Conservation (phyloP, 805 yeast genomes). For the Saturnispora kantuleensis region DNA sequence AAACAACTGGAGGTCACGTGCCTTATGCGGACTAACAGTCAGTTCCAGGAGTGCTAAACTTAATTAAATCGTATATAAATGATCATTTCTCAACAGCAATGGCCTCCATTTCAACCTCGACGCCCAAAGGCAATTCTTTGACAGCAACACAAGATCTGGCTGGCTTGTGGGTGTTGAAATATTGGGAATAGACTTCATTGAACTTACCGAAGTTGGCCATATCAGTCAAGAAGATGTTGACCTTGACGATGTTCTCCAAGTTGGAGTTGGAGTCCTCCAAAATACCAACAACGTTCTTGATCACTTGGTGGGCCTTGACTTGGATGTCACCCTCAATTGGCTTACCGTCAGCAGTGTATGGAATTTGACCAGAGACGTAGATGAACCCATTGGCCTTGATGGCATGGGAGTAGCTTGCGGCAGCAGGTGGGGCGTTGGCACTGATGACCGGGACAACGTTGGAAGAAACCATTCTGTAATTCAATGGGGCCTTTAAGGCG, state of each 20-base stretch:
- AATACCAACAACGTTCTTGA: conserved; percentile 59
- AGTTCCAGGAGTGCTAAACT: too few species aligned
- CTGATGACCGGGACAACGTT: conserved; percentile 43
- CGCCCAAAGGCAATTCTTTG: conserved; percentile 79
- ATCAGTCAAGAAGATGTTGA: conserved; percentile 84
- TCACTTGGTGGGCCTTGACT: conserved; percentile 68
- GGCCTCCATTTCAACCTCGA: conserved; percentile 83
- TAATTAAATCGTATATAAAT: not conserved
- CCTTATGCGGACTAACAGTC: too few species aligned
- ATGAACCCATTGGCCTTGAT: conserved; percentile 82
- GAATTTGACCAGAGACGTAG: conserved; percentile 93
- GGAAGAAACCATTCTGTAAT: conserved; percentile 27
- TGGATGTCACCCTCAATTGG: conserved; percentile 68
- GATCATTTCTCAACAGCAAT: conserved; percentile 61
- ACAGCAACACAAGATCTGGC: conserved; percentile 99
- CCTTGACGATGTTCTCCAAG: conserved; percentile 76
- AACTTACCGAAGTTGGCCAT: conserved; percentile 78
- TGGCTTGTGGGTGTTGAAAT: conserved; percentile 73
- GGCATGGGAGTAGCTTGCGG: conserved; percentile 95
- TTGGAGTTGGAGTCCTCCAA: conserved; percentile 80
- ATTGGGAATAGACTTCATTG: conserved; percentile 74
- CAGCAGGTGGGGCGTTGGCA: conserved; percentile 86
- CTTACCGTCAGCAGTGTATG: conserved; percentile 74
- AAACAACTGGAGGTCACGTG: too few species aligned
- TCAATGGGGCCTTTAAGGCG: conserved; percentile 4